phyloP scores from a whole-genome alignment of 2,329 filamentous ascomycete genomes.

The Penicillium fuscoglaucum region DNA sequence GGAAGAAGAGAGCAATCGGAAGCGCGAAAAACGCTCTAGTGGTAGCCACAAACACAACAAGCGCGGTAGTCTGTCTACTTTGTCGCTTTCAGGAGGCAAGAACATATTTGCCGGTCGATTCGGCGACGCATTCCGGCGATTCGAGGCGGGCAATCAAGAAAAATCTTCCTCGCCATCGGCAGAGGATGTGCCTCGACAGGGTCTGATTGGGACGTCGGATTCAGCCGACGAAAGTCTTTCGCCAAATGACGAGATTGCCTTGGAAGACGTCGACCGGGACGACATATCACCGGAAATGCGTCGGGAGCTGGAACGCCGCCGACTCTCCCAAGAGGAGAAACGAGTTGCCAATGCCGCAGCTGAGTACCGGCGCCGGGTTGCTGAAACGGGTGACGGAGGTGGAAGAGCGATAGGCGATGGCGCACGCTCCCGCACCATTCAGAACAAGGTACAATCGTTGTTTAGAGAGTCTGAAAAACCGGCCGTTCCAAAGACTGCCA shows the following conservation, averaged over 20 bases:
- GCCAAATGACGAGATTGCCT: constrained; percentile 46
- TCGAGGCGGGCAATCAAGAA: constrained; percentile 62
- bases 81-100: constrained; percentile 72
- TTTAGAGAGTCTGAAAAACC: constrained; percentile 71
- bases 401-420: constrained; percentile 51
- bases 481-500: constrained; percentile 67
- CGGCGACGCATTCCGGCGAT: constrained; percentile 89
- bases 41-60: constrained; percentile 66
- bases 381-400: constrained; percentile 56
- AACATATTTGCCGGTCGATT: constrained; percentile 84
- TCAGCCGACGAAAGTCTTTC: constrained; percentile 57
- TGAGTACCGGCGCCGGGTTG: constrained; percentile 77
- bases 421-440: constrained; percentile 76
- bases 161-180: constrained; percentile 42
- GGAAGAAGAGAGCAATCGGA: constrained; percentile 58
- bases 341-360: constrained; percentile 85
- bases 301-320: constrained; percentile 80
- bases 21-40: constrained; percentile 56
- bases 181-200: constrained; percentile 49
- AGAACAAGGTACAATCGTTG: constrained; percentile 84
- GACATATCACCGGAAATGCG: constrained; percentile 83
- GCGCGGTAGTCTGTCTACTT: constrained; percentile 67
- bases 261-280: constrained; percentile 65
- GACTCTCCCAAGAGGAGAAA: constrained; percentile 82
- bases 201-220: constrained; percentile 71